Evolutionary conservation across 2,329 filamentous ascomycete species (phyloP).

Genomic region (Aspergillus sojae): DNA sequence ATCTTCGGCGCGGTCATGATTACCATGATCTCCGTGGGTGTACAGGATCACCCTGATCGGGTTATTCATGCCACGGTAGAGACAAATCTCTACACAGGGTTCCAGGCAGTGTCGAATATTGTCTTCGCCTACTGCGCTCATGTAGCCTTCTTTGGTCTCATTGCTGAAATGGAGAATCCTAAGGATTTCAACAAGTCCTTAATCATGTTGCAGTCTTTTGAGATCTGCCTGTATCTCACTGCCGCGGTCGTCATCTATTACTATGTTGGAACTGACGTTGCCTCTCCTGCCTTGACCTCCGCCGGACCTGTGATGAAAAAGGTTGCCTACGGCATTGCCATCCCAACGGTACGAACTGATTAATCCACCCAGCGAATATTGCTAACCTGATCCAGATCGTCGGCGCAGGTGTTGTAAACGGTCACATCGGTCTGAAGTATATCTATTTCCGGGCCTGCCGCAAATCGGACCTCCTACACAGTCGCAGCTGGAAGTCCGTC

Average conservation of each 20-base stretch:
- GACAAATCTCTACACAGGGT: constrained; percentile 55
- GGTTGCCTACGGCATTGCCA: constrained; percentile 67
- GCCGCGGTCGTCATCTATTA: constrained; percentile 70
- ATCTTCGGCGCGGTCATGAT: constrained; percentile 67
- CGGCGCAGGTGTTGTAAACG: background rate
- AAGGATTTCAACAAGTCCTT: constrained; percentile 65
- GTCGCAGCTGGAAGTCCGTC: background rate
- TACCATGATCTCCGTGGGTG: constrained; percentile 67
- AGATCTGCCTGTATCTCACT: constrained; percentile 64
- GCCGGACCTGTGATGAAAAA: constrained; percentile 60
- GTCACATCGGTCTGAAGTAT: background rate
- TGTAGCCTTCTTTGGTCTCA: constrained; percentile 68
- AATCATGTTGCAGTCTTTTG: constrained; percentile 59
- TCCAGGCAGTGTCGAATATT: constrained; percentile 68
- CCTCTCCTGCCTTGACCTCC: constrained; percentile 67
- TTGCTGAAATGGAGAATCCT: constrained; percentile 65
- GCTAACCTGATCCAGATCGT: background rate
- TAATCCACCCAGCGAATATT: background rate
- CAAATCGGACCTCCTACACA: background rate
- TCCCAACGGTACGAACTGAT: constrained; percentile 39
- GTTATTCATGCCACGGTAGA: constrained; percentile 42
- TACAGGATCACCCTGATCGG: constrained; percentile 47
- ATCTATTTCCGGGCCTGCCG: background rate
- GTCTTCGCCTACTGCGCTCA: constrained; percentile 72
- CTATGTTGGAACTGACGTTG: constrained; percentile 63